Conservation (phyloP, 2,329 filamentous ascomycete genomes). For the Pseudogymnoascus sp. region DNA sequence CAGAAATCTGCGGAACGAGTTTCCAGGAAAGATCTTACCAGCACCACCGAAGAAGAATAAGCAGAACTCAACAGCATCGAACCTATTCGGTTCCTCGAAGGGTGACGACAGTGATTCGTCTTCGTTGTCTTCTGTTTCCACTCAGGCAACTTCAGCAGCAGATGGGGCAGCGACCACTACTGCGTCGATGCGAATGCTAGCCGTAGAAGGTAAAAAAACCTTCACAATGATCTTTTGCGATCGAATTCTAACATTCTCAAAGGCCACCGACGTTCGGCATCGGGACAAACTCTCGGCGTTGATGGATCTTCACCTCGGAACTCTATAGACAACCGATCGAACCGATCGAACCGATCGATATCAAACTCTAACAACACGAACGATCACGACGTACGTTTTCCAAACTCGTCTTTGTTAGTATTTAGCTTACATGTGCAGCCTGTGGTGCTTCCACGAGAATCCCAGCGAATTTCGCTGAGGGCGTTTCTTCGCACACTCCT, state of each 20-base stretch:
- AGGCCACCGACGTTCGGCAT: slow-evolving; percentile 17
- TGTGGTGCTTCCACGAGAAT: slow-evolving; percentile 67
- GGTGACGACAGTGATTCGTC: slow-evolving; percentile 67
- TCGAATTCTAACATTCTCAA: slow-evolving; percentile 11
- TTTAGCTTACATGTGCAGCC: background rate
- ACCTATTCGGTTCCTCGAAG: slow-evolving; percentile 44
- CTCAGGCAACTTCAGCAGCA: slow-evolving; percentile 18
- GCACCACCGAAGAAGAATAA: slow-evolving; percentile 90
- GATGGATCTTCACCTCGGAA: background rate
- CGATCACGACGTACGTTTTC: slow-evolving; percentile 1
- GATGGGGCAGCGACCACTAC: slow-evolving; percentile 11
- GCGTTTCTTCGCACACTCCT: slow-evolving; percentile 84
- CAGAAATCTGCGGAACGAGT: slow-evolving; percentile 70
- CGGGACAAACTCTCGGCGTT: slow-evolving; percentile 13
- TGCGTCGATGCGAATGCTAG: slow-evolving; percentile 30
- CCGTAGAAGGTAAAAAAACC: slow-evolving; percentile 34
- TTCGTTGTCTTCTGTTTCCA: slow-evolving; percentile 55
- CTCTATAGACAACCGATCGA: slow-evolving; percentile 28
- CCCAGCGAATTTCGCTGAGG: slow-evolving; percentile 81
- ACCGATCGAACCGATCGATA: slow-evolving; percentile 33
- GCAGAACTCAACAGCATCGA: slow-evolving; percentile 59
- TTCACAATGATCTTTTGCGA: background rate
- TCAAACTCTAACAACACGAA: slow-evolving; percentile 1
- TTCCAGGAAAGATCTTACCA: slow-evolving; percentile 84
- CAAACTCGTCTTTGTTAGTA: background rate